Evolutionary conservation across 768 basidiomycete genomes (phyloP), one percentile per base, ranked within the genome.

Genomic region (Butyriboletus loyo): DNA sequence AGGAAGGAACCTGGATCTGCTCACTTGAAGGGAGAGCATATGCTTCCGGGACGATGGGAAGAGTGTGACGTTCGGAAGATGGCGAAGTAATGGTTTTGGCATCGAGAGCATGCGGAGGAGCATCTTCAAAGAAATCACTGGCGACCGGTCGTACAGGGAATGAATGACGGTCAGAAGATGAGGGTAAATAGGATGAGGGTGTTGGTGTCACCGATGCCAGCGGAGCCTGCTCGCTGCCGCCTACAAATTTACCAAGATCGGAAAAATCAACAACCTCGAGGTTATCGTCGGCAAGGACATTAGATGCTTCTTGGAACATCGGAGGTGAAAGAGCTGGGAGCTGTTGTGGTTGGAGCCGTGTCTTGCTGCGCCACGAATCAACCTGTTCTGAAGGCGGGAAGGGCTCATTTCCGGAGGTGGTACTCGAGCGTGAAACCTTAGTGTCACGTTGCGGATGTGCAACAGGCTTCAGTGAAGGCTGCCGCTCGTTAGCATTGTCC

Each of bases 201-300:
- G 57, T 43, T 37, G 66, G 36, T 35, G 50, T 49, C 32, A n/a
- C 42, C 10, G 55, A 50, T 21, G 36, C 17, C 41, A 48, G 41
- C 27, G 47, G 46, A 34, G 50, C 27, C 14, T 64, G 46, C 27
- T 68, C 68, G 42, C 71, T 71, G 27, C 71, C 71, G 27, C 80
- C 83, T 11, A 87, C 75, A 53, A 92, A 81, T 70, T 82, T 85
- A 38, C 76, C 86, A 65, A 91, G 75, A 42, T 92, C 89, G 3
- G 80, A 79, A 58, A 90, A 92, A 61, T 92, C 89, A 7, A 92
- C 80, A n/a, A 87, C 79, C 61, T 91, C 89, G 4, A 91, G 76
- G 49, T 83, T 79, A 59, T 86, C 87, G 21, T 78, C 81, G 5
- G 76, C 67, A 49, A 70, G 68, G 37, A 75, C 68, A 17, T 72